Base-by-base conservation (phyloP, 352 stramenopile genomes). In the Globisporangium alternatum region DNA sequence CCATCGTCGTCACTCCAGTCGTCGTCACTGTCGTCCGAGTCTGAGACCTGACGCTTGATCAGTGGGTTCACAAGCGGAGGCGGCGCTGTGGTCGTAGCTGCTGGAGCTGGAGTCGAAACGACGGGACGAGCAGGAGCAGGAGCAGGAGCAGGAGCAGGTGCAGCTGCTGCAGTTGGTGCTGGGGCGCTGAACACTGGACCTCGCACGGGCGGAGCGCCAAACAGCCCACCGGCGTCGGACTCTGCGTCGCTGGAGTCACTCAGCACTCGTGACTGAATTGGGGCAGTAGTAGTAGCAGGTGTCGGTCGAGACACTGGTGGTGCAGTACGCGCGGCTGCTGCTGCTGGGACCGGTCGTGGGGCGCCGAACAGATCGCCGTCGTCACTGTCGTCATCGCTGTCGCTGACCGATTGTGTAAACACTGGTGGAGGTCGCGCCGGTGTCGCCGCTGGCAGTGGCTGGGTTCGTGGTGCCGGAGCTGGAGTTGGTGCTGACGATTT, bases 1-100 rank as follows among this genome's bases (percentile, higher is more conserved):
- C 81, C 79, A 39, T 78, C 71, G 35, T 79, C 72, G 52, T 79
- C 72, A 28, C 82, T 91, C 80, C 82, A 89, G 47, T 87, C 82
- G 60, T 60, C 67, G 41, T 90, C 80, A 41, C 77, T 88, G 64
- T 91, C 77, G 51, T 75, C 67, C 8, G 60, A 65, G 28, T 81
- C 75, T 1, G 76, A 84, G 22, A 77, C 67, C 54, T 86, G 77
- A 2, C 72, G 74, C 47, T 70, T 71, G 21, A 88, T 76, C 9
- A 86, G 56, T 3, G 78, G 74, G 33, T 67, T 77, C 33, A 66
- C 60, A 22, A 70, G 65, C 5, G 72, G 73, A 4, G 75, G 57
- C 7, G 70, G 65, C 21, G 63, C 64, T 33, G 69, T 62, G 2
- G 65, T 56, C 12, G 67, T 55, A 7, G 8, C 35, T n/a, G 7